A percentile compares a stretch with the other conserved stretches of the same genome.
phyloP scores from a whole-genome alignment of 805 yeast species.

The Cyberlindnera xylosilytica region DNA sequence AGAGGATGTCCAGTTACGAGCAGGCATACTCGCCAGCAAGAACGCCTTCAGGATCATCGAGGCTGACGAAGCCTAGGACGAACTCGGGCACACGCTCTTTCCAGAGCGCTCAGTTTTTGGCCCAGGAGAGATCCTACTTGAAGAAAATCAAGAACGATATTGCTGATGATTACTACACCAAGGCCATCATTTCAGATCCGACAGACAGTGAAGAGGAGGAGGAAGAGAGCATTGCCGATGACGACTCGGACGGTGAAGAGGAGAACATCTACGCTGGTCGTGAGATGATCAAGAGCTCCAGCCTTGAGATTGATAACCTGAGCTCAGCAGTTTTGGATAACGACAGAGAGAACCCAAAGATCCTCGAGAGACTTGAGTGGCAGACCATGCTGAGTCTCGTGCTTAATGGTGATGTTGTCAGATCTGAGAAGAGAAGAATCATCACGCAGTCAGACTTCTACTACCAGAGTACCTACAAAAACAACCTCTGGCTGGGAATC shows the following conservation, averaged over 20 bases:
- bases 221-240: constrained; percentile 28
- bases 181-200: constrained; percentile 50
- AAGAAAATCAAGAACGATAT: constrained; percentile 57
- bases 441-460: constrained; percentile 51
- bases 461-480: constrained; percentile 54
- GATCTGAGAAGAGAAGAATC: constrained; percentile 80
- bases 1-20: constrained; percentile 21
- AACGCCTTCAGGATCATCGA: constrained; percentile 22
- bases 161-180: constrained; percentile 70
- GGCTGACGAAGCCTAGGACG: constrained; percentile 20
- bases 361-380: constrained; percentile 88
- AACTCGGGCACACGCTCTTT: constrained; percentile 24
- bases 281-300: constrained; percentile 34
- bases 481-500: constrained; percentile 84
- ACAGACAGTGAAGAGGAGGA: constrained; percentile 35
- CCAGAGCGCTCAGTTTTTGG: constrained; percentile 28
- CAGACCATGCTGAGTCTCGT: constrained; percentile 90
- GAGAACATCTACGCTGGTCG: constrained; percentile 10
- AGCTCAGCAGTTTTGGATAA: constrained; percentile 20
- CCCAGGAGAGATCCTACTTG: constrained; percentile 67
- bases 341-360: constrained; percentile 33
- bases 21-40: constrained; percentile 25
- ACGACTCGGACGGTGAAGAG: constrained; percentile 29
- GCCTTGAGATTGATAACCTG: constrained; percentile 45
- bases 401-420: constrained; percentile 90